phyloP scores from a whole-genome alignment of 2,329 filamentous ascomycete species.

The Fusarium sp. region DNA sequence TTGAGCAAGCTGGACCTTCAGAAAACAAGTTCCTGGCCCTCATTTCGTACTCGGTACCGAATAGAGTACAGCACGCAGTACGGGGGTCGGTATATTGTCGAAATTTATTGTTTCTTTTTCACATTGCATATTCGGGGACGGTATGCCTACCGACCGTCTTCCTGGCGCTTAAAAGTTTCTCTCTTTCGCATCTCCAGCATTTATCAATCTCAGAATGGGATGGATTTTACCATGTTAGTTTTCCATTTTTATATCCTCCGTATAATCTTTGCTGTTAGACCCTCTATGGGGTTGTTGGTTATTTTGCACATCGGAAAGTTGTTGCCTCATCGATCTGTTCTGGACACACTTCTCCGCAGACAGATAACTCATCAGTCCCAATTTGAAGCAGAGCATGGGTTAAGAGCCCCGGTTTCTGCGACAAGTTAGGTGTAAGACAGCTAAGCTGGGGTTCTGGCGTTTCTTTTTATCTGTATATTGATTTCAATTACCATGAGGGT shows the following conservation, averaged over 20 bases:
- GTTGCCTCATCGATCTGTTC: neutral
- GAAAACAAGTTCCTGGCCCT: constrained; percentile 10
- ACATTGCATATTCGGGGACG: constrained; percentile 21
- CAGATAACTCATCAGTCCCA: constrained; percentile 2
- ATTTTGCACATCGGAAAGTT: neutral
- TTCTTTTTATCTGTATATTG: constrained; percentile 16
- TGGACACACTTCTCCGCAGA: neutral
- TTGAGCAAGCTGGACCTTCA: constrained; percentile 3
- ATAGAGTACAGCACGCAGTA: constrained; percentile 32
- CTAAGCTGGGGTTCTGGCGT: neutral
- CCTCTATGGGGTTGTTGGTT: neutral
- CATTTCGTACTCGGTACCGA: constrained; percentile 20
- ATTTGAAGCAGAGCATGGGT: constrained; percentile 12
- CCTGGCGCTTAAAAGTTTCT: constrained; percentile 41
- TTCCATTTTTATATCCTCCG: neutral
- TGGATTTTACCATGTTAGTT: constrained; percentile 28
- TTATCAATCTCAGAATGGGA: constrained; percentile 17
- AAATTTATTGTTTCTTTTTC: constrained; percentile 12
- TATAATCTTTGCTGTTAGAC: neutral
- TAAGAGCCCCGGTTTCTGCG: neutral
- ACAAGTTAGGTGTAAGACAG: constrained; percentile 2
- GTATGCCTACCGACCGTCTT: neutral
- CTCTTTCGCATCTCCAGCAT: constrained; percentile 29
- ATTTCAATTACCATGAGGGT: constrained; percentile 12
- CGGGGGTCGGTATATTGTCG: constrained; percentile 8